Base-by-base conservation (phyloP, 192 early-diverging fungal species). In the Backusella tarrabulga region DNA sequence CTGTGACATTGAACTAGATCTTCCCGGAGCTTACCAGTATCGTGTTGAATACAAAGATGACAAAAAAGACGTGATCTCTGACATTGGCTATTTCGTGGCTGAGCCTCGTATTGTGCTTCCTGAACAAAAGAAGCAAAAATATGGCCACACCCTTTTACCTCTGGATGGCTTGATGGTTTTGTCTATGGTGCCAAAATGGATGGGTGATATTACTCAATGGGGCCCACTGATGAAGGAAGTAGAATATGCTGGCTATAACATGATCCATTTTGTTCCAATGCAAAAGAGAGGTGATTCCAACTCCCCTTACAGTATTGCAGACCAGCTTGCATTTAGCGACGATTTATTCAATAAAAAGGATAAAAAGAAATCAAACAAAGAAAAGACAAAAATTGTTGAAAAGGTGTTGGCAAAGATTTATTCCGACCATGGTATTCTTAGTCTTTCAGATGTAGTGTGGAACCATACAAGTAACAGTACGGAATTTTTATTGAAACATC, bases 201-300 rank as follows among this genome's bases (percentile, higher is more conserved):
- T 99, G 85, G 97, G 97, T 9, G 87, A 85, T 35, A 72, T 99
- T 70, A 83, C 85, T 11, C 67, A 85, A 68, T 99, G 98, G 98
- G 82, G 87, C 15, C 71, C 85, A 17, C 89, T 93, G 74, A 86
- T 99, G 68, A 81, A 92, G 17, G 78, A 81, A 21, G 93, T 95
- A 77, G 77, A 90, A 36, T 84, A 94, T 21, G 84, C 89, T 26
- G 95, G 97, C 9, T 99, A 99, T 88, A 99, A 99, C 80, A 97
- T 98, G 97, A 88, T 98, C 19, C 98, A 99, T 77, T 99, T 98
- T 86, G 95, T 97, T 1, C 98, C 98, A 1, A 82, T 98, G 76
- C 96, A 97, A 82, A 86, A 90, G 78, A 88, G 98, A 52, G 98
- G 98, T 36, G 82, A 79, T 7, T 98, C 97, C 0, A 95, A 99